These are phyloP conservation scores for Neofusicoccum sp. DNA, from an alignment of 2,329 filamentous ascomycete species.

Conservation along the genomic window DNA sequence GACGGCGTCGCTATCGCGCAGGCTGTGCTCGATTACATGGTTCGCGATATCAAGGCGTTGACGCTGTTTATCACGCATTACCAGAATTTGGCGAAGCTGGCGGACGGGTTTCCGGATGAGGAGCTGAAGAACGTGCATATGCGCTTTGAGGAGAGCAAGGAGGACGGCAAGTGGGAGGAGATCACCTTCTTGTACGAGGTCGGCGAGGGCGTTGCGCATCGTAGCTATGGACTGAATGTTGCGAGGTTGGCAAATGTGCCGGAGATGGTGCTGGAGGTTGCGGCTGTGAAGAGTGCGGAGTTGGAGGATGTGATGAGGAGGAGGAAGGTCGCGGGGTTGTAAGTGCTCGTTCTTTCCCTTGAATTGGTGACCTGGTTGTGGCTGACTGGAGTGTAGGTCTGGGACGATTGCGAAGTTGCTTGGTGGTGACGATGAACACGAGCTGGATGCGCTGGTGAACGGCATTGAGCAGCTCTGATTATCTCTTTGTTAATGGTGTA, in stretches of 20 bases:
- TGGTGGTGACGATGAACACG: slow-evolving; percentile 23
- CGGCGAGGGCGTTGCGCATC: slow-evolving; percentile 85
- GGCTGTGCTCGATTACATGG: slow-evolving; percentile 83
- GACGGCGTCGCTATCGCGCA: slow-evolving; percentile 96
- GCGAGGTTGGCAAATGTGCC: slow-evolving; percentile 84
- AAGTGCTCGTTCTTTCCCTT: background rate
- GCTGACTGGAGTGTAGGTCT: background rate
- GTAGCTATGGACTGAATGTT: slow-evolving; percentile 93
- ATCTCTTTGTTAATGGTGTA: background rate
- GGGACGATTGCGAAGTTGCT: slow-evolving; percentile 9
- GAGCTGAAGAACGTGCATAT: slow-evolving; percentile 90
- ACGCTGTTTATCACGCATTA: slow-evolving; percentile 99
- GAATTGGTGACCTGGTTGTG: background rate
- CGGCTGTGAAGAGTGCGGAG: slow-evolving; percentile 75
- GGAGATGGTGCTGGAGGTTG: slow-evolving; percentile 73
- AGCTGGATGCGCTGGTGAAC: slow-evolving; percentile 14
- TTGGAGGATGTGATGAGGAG: slow-evolving; percentile 66
- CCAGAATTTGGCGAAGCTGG: slow-evolving; percentile 78
- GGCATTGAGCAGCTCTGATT: slow-evolving; percentile 21
- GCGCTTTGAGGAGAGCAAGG: slow-evolving; percentile 64
- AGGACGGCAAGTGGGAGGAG: slow-evolving; percentile 73
- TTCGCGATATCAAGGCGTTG: slow-evolving; percentile 71
- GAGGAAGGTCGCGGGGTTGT: slow-evolving; percentile 19
- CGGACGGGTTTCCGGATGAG: slow-evolving; percentile 64
- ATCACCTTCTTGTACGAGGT: slow-evolving; percentile 96